Base-by-base conservation (phyloP, 2,329 filamentous ascomycete species). In the Pseudonectria buxi region DNA sequence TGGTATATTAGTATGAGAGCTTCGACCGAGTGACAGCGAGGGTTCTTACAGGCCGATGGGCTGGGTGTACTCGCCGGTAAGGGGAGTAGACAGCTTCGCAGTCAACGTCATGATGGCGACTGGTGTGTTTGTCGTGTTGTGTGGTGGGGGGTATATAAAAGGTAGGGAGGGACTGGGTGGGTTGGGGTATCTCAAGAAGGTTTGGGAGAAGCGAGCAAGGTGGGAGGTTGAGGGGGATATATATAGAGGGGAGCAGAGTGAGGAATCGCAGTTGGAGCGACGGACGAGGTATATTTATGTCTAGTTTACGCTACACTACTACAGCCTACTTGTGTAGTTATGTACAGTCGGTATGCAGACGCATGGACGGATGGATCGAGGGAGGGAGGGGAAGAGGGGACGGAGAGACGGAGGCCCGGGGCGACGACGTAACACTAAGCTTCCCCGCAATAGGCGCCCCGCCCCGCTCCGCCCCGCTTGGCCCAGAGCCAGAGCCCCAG, bases 81-180 rank as follows among this genome's bases (percentile, higher is more conserved):
- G 44, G 39, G 83, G 82, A 51, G 82, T 86, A 66, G 79, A 76
- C 54, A 87, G 72, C 59, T 81, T 71, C 46, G 72, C 64, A 37
- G 70, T 71, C 51, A 79, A 53, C 61, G 62, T 44, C 67, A 70
- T 71, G 45, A 30, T 59, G 55, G 33, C 12, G 46, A 40, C 40
- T 36, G 53, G 52, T 50, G 43, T 50, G 37, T 30, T 37, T 30
- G 30, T 30, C 42, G 27, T 49, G 26, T 47, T 35, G 25, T 32
- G 29, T 16, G 24, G 14, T 41, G 37, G 39, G 40, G 32, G 32
- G 33, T 33, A 36, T 53, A 51, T 53, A 40, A 35, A 42, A 37
- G 10, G 12, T 24, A 13, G 35, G 28, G 33, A 35, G 18, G 30
- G 26, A 30, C n/a, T 3, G 22, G 15, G 15, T 10, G 14, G 32